Evolutionary conservation across 1,284 basidiomycete species (phyloP), one percentile per base, ranked within the genome.

Genomic region (Ustilago tritici): DNA sequence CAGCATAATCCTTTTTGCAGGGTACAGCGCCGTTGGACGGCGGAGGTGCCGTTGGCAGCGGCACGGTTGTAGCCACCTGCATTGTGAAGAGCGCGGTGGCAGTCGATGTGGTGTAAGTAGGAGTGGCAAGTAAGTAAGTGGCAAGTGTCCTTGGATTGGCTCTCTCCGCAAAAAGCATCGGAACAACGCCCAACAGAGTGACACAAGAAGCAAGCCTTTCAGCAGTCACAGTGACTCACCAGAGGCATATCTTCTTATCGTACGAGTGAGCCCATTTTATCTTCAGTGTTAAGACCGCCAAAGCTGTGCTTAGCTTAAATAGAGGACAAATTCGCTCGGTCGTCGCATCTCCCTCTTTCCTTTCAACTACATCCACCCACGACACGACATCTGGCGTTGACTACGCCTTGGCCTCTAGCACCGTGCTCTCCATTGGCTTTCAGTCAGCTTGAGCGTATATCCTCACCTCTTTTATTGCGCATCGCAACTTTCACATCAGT

Each of bases 1-100:
- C 76, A 9, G 68, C 68, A 53, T 63, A 69, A 56, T 78, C 76
- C 65, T 62, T 74, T 23, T 78, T 74, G 50, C 58, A 52, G 9
- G 64, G 35, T 1, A 59, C 55, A n/a, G 61, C 62, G 34, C 58
- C 61, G 32, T 41, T 54, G 19, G 63, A 40, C 1, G 71, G 63
- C 50, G 38, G 28, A 17, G 70, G 64, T 11, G 64, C 52, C 28
- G 60, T 32, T 4, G 70, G 70, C 36, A 65, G 49, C 36, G 71
- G 71, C 23, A 64, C 58, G 14, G 62, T 31, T 10, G 61, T 63
- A 19, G 64, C 64, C 47, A 57, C 15, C 65, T 65, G 65, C 71
- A 69, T 74, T 2, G 52, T 50, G 49, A 50, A n/a, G 23, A 12
- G 3, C 31, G 28, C n/a, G 19, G 49, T 32, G 3, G 12, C 3